These are phyloP conservation scores for Talaromyces sp. DNA, from an alignment of 2,329 filamentous ascomycete species.

Conservation along the genomic window DNA sequence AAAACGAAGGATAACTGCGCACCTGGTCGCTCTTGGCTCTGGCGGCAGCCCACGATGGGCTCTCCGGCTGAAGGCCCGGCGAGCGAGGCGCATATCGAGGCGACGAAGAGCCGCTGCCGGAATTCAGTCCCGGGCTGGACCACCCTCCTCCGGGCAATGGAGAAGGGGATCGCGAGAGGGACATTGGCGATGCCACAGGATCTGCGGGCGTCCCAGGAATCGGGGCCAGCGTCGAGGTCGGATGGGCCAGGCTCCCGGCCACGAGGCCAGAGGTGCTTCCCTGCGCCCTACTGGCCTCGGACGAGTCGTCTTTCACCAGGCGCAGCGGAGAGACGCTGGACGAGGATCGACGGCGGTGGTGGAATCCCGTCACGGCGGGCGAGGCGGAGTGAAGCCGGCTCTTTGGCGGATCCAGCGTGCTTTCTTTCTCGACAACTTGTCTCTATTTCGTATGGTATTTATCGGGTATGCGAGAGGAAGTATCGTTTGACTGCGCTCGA, in stretches of 20 bases:
- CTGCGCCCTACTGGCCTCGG: slow-evolving; percentile 10
- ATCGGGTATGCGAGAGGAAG: not conserved
- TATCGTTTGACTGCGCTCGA: not conserved
- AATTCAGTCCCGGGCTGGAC: slow-evolving; percentile 74
- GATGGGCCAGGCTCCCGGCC: slow-evolving; percentile 11
- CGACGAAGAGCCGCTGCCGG: slow-evolving; percentile 65
- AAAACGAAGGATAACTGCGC: slow-evolving; percentile 71
- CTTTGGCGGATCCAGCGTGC: slow-evolving; percentile 39
- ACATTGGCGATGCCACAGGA: slow-evolving; percentile 59
- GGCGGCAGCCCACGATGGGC: slow-evolving; percentile 69
- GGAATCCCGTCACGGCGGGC: slow-evolving; percentile 15
- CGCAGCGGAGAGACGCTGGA: slow-evolving; percentile 43
- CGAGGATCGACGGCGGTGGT: slow-evolving; percentile 34
- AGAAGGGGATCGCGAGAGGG: slow-evolving; percentile 79
- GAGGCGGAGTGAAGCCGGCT: slow-evolving; percentile 12
- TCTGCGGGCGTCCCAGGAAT: slow-evolving; percentile 55
- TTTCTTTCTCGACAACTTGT: not conserved
- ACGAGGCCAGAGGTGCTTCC: slow-evolving; percentile 21
- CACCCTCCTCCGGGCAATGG: slow-evolving; percentile 80
- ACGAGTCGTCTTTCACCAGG: slow-evolving; percentile 21
- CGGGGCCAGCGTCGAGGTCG: slow-evolving; percentile 23
- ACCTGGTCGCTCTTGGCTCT: slow-evolving; percentile 70
- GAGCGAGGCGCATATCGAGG: slow-evolving; percentile 41
- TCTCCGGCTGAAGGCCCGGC: slow-evolving; percentile 13
- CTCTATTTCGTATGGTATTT: not conserved